Conservation (phyloP, 2,329 filamentous ascomycete genomes). For the Colletotrichum orchidophilum region DNA sequence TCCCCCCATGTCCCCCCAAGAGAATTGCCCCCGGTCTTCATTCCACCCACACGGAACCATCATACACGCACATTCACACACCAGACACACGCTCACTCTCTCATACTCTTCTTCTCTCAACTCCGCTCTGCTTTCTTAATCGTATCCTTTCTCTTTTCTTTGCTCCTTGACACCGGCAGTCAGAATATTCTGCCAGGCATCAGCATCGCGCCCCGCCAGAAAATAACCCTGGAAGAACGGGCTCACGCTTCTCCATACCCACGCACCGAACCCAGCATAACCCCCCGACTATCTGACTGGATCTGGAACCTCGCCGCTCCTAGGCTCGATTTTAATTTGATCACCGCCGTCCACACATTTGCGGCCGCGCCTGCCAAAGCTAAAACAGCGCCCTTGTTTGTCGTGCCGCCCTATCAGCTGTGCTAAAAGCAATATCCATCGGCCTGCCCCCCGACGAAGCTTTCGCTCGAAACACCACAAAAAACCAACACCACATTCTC, state of each 20-base stretch:
- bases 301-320: slow-evolving; percentile 31
- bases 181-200: not conserved
- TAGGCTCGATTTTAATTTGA: slow-evolving; percentile 31
- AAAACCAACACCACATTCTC: slow-evolving; percentile 29
- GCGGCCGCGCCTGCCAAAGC: slow-evolving; percentile 29
- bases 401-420: slow-evolving; percentile 26
- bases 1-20: not conserved
- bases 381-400: slow-evolving; percentile 30
- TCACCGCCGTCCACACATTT: slow-evolving; percentile 31
- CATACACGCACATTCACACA: not conserved
- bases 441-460: slow-evolving; percentile 22
- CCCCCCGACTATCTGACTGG: slow-evolving; percentile 24
- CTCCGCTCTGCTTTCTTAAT: slow-evolving; percentile 15
- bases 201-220: not conserved
- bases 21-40: slow-evolving; percentile 4
- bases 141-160: slow-evolving; percentile 9
- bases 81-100: not conserved
- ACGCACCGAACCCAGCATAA: not conserved
- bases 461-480: slow-evolving; percentile 31
- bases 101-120: not conserved
- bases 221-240: not conserved
- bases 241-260: not conserved
- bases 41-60: not conserved
- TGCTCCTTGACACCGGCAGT: not conserved
- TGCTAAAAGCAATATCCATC: slow-evolving; percentile 27